A percentile compares a stretch with the other conserved stretches of the same genome.
phyloP scores from a whole-genome alignment of 306 rosid genomes.

The Begonia fuchsioides region DNA sequence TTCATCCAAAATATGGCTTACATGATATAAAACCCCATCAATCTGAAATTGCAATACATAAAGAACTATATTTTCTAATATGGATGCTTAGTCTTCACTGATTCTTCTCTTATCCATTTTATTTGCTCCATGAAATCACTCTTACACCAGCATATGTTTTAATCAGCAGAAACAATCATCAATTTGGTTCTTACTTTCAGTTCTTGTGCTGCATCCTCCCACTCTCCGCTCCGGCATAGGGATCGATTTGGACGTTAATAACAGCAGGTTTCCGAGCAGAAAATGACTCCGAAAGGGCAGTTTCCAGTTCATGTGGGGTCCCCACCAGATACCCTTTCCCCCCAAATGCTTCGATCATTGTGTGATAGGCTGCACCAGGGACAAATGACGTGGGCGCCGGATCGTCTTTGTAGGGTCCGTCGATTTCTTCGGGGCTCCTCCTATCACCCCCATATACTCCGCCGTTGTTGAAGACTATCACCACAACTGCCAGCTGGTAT shows the following conservation, averaged over 20 bases:
- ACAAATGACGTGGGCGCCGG: slow-evolving; percentile 94
- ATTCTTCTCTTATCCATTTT: too few relatives aligned
- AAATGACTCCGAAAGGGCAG: slow-evolving; percentile 69
- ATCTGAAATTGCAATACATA: too few relatives aligned
- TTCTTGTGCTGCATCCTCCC: slow-evolving; percentile 92
- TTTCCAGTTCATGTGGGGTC: slow-evolving; percentile 69
- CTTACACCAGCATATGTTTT: too few relatives aligned
- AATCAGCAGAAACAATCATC: too few relatives aligned
- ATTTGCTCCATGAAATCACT: too few relatives aligned
- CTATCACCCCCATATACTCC: slow-evolving; percentile 72
- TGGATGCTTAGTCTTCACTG: too few relatives aligned
- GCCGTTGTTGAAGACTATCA: slow-evolving; percentile 89
- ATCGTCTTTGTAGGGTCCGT: slow-evolving; percentile 72
- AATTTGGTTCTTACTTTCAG: slow-evolving; percentile 17
- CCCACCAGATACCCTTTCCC: slow-evolving; percentile 74
- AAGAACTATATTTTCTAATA: too few relatives aligned
- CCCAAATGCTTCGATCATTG: slow-evolving; percentile 88
- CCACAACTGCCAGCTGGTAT: slow-evolving; percentile 76
- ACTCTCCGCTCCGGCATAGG: slow-evolving; percentile 93
- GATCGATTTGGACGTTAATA: slow-evolving; percentile 59
- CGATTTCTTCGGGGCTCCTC: slow-evolving; percentile 50
- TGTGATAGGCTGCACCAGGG: slow-evolving; percentile 65
- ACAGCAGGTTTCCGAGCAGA: slow-evolving; percentile 70
- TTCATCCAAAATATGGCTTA: too few relatives aligned
- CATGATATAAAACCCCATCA: too few relatives aligned